Conservation (phyloP, 2,329 filamentous ascomycete genomes). For the Alternaria atra region DNA sequence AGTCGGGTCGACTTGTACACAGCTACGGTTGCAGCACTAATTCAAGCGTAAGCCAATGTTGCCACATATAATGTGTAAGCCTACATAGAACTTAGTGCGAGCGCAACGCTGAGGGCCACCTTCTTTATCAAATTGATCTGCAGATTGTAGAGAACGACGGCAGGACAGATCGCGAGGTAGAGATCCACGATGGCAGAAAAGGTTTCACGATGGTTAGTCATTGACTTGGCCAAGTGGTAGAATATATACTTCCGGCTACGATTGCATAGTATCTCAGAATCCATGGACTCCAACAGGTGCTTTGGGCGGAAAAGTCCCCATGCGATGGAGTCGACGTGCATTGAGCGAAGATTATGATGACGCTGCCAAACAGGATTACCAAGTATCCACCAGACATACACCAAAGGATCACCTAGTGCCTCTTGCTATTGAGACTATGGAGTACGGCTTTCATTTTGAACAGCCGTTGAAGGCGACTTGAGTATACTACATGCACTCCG, state of each 20-base stretch:
- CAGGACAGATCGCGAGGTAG: conserved; percentile 2
- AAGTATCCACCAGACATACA: background rate
- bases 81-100: conserved; percentile 1
- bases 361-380: background rate
- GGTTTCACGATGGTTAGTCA: background rate
- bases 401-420: background rate
- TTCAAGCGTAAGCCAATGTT: background rate
- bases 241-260: background rate
- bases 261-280: conserved; percentile 1
- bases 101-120: background rate
- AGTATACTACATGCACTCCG: conserved; percentile 1
- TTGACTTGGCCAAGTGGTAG: too few species aligned
- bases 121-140: conserved; percentile 1
- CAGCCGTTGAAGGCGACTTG: background rate
- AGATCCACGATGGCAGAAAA: conserved; percentile 2
- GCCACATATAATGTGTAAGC: background rate
- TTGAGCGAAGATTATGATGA: conserved; percentile 3
- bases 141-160: background rate
- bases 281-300: conserved; percentile 7
- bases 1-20: conserved; percentile 4
- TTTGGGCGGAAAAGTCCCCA: background rate
- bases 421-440: conserved; percentile 1
- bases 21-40: conserved; percentile 1
- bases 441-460: background rate
- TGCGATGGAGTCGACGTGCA: conserved; percentile 2